phyloP scores from a whole-genome alignment of 1,284 basidiomycete species.

The Puccinia triticina region DNA sequence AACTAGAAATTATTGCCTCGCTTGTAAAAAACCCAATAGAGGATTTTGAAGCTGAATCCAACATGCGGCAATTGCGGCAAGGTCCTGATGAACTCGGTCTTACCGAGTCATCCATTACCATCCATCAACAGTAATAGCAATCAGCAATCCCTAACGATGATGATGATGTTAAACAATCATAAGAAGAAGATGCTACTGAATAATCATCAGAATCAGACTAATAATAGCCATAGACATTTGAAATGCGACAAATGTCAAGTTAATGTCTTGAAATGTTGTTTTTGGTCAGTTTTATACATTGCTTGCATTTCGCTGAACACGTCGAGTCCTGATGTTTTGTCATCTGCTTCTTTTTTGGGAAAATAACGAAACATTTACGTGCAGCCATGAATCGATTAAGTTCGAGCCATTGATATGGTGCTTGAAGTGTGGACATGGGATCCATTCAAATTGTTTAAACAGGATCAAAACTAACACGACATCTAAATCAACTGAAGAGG shows the following conservation, averaged over 20 bases:
- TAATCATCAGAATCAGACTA: conserved; percentile 19
- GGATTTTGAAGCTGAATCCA: conserved; percentile 31
- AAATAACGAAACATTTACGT: neutral
- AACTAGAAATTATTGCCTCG: neutral
- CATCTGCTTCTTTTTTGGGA: too few relatives aligned
- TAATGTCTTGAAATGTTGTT: conserved; percentile 36
- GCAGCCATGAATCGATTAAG: conserved; percentile 36
- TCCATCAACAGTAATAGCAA: neutral
- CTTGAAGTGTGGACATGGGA: conserved; percentile 42
- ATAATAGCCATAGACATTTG: neutral
- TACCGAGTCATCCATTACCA: conserved; percentile 18
- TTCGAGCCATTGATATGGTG: conserved; percentile 38
- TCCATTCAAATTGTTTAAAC: conserved; percentile 28
- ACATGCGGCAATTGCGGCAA: conserved; percentile 41
- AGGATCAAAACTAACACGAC: neutral
- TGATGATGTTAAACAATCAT: conserved; percentile 32
- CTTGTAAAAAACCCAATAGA: neutral
- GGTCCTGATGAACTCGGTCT: conserved; percentile 14
- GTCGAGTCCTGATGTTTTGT: neutral
- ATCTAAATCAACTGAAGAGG: neutral
- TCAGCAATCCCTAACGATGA: conserved; percentile 22
- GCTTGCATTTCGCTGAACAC: neutral
- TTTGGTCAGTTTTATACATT: conserved; percentile 19
- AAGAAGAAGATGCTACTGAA: conserved; percentile 39
- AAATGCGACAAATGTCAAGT: conserved; percentile 32